A percentile compares a stretch with the other conserved stretches of the same genome.
phyloP scores from a whole-genome alignment of 345 rosid species.

The Pugionium dolabratum region DNA sequence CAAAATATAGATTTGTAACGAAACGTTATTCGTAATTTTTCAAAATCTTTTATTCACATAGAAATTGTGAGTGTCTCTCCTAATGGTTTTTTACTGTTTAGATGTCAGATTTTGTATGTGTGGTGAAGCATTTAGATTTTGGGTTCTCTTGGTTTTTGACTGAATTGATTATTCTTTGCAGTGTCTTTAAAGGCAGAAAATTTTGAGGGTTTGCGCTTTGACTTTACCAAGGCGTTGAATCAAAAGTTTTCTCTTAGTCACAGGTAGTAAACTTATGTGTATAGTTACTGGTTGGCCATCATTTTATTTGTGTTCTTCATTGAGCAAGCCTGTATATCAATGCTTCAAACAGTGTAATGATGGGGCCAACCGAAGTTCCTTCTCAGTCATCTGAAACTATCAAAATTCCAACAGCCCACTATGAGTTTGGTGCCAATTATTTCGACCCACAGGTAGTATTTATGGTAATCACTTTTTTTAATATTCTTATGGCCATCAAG shows the following conservation, averaged over 20 bases:
- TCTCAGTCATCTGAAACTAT: slow-evolving; percentile 80
- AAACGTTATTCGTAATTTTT: background rate
- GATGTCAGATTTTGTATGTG: slow-evolving; percentile 15
- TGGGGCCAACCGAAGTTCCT: slow-evolving; percentile 94
- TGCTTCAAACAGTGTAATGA: slow-evolving; percentile 59
- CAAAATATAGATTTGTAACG: background rate
- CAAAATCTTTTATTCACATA: background rate
- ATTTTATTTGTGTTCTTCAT: slow-evolving; percentile 8
- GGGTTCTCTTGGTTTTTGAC: background rate
- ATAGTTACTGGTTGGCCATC: background rate
- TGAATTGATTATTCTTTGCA: slow-evolving; percentile 41
- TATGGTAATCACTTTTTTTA: background rate
- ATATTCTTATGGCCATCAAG: background rate
- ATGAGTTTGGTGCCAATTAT: slow-evolving; percentile 91
- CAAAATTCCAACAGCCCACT: slow-evolving; percentile 82
- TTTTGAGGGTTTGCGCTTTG: slow-evolving; percentile 97
- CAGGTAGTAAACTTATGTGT: slow-evolving; percentile 50
- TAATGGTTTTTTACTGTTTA: slow-evolving; percentile 8
- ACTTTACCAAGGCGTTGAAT: slow-evolving; percentile 84
- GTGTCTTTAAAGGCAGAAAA: slow-evolving; percentile 93
- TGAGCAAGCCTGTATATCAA: slow-evolving; percentile 2
- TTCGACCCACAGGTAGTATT: slow-evolving; percentile 58
- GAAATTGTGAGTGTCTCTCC: background rate
- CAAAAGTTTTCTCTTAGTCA: slow-evolving; percentile 87
- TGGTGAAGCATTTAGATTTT: slow-evolving; percentile 11